phyloP scores from a whole-genome alignment of 2,329 filamentous ascomycete species.

The Penicillium sp. region DNA sequence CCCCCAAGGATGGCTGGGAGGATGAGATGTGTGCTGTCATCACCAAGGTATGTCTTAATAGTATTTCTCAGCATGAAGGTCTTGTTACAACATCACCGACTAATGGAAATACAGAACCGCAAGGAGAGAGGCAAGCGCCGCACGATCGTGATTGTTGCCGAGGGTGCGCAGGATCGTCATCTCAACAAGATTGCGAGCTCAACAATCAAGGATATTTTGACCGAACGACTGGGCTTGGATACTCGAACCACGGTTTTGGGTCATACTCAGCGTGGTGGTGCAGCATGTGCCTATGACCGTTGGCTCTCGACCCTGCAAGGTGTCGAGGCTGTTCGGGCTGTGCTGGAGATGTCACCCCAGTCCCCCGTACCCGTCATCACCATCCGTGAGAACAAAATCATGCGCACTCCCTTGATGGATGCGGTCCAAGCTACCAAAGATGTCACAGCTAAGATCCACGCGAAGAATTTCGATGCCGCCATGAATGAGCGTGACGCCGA shows the following conservation, averaged over 20 bases:
- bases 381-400: conserved; percentile 97
- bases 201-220: conserved; percentile 86
- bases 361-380: conserved; percentile 93
- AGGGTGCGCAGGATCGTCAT: conserved; percentile 83
- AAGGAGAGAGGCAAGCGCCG: conserved; percentile 81
- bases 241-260: conserved; percentile 93
- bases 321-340: conserved; percentile 88
- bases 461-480: conserved; percentile 81
- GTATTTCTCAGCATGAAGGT: background rate
- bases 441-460: conserved; percentile 77
- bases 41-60: conserved; percentile 56
- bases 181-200: conserved; percentile 79
- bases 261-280: conserved; percentile 94
- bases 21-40: conserved; percentile 82
- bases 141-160: conserved; percentile 96
- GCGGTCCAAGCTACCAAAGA: conserved; percentile 84
- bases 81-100: background rate
- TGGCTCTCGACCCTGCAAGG: conserved; percentile 92
- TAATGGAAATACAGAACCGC: conserved; percentile 63
- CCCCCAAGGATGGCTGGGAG: conserved; percentile 82
- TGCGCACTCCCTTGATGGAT: conserved; percentile 82
- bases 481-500: conserved; percentile 90
- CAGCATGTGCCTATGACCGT: conserved; percentile 89
- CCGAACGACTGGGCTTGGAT: conserved; percentile 76
- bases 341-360: conserved; percentile 83